phyloP scores from a whole-genome alignment of 495 filamentous ascomycete species.

The Aspergillus avenaceus region DNA sequence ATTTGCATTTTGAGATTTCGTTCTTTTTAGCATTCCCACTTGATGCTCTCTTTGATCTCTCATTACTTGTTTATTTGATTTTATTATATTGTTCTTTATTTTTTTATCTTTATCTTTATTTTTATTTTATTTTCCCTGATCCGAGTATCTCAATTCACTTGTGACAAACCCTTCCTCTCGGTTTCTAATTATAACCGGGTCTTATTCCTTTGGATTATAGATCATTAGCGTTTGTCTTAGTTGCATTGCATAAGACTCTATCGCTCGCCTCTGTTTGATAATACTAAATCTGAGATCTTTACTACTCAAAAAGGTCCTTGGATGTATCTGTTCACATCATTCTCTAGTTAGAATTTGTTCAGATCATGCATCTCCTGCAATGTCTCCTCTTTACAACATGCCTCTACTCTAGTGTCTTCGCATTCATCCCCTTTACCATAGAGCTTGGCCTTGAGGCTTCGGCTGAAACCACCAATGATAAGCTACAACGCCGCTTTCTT shows the following conservation, averaged over 20 bases:
- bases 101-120: no score
- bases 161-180: neutral
- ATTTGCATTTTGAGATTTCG: neutral
- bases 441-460: conserved; percentile 9
- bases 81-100: no score
- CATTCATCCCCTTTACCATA: conserved; percentile 18
- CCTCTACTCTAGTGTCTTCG: conserved; percentile 13
- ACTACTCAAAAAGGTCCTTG: no score
- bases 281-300: no score
- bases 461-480: neutral
- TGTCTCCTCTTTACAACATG: conserved; percentile 25
- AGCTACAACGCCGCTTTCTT: conserved; percentile 28
- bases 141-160: no score
- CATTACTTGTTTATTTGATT: neutral
- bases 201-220: neutral
- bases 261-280: neutral
- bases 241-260: neutral
- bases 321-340: neutral
- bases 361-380: conserved; percentile 36
- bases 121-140: no score
- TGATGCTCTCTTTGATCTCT: neutral
- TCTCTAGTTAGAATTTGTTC: neutral
- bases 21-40: neutral
- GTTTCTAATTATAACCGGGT: neutral
- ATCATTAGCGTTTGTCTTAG: neutral